Percentiles rank a stretch among this genome's conserved stretches.
These are phyloP conservation scores for Picochlorum sp. DNA, from an alignment of 139 green algal genomes.

Conservation along the genomic window DNA sequence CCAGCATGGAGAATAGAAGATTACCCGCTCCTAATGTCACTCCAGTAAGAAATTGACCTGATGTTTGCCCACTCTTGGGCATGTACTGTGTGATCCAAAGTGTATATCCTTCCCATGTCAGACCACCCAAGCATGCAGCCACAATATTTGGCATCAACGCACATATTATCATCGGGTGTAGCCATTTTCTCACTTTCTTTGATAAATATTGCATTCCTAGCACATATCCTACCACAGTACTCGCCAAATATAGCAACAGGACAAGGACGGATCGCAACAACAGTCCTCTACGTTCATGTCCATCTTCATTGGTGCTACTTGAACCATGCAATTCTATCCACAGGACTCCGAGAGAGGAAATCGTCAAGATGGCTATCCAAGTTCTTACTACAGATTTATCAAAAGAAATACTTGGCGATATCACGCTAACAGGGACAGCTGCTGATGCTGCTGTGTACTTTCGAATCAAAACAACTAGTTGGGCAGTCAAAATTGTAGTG, in stretches of 20 bases:
- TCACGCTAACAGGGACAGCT: no score
- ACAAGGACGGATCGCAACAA: no score
- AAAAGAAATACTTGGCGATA: no score
- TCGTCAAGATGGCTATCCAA: no score
- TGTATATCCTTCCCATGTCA: constrained; percentile 36
- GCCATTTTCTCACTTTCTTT: constrained; percentile 14
- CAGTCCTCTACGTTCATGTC: no score
- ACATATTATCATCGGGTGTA: constrained; percentile 60
- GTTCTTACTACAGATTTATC: no score
- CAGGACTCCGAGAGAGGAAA: no score
- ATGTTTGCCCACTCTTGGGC: constrained; percentile 32
- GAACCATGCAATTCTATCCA: no score
- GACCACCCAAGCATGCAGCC: constrained; percentile 24
- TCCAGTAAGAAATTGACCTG: neutral
- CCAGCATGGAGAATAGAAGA: constrained; percentile 75
- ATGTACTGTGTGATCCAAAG: constrained; percentile 38
- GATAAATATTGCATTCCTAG: constrained; percentile 26
- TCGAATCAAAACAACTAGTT: no score
- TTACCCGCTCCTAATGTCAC: constrained; percentile 46
- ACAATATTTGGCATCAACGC: constrained; percentile 42
- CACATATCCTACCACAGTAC: constrained; percentile 25
- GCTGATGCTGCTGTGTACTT: no score
- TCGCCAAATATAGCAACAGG: no score
- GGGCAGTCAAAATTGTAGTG: neutral
- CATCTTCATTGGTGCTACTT: no score